Evolutionary conservation across 768 basidiomycete genomes (phyloP), one percentile per base, ranked within the genome.

Genomic region (Boletus eberwhitei): DNA sequence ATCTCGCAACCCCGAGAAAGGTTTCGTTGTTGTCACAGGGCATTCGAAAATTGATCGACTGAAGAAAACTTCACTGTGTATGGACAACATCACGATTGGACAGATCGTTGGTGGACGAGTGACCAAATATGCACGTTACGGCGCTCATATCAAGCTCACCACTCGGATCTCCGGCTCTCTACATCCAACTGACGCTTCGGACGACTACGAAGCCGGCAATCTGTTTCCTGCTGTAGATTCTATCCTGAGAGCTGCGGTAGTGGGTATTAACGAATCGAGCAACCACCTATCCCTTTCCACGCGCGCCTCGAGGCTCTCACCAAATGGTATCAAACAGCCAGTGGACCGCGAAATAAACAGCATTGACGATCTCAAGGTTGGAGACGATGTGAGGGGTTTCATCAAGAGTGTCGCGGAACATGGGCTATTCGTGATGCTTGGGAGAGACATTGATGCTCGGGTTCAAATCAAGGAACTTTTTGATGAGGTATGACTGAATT

Each of bases 401-500:
- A 81, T 98, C 65, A 97, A 93, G 74, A 90, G 83, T 62, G 77
- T 98, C 32, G 80, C 84, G 17, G 88, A 93, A 43, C 86, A 89
- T 65, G 96, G 96, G 16, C 65, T 99, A 19, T 98, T 97, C 62
- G 92, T 99, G 4, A 83, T 83, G 26, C 73, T 99, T 35, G 93
- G 91, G 11, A 81, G 87, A 31, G 79, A 80, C n/a, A 75, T 97
- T 26, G 92, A 94, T 64, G 94, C 89, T 52, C 85, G 95, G 17
- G 86, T 99, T 26, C 93, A 96, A 73, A 98, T 98, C 66, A 85
- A 81, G 65, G 92, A 97, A 71, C 79, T 96, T 5, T 97, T 96
- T 66, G 91, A 97, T 64, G 93, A 94, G 62, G 83, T 82, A 62
- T 59, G 55, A 21, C 21, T 17, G 29, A 54, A 17, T 13, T 52